These are phyloP conservation scores for Beauveria rudraprayagi DNA, from an alignment of 2,329 filamentous ascomycete species.

Conservation along the genomic window DNA sequence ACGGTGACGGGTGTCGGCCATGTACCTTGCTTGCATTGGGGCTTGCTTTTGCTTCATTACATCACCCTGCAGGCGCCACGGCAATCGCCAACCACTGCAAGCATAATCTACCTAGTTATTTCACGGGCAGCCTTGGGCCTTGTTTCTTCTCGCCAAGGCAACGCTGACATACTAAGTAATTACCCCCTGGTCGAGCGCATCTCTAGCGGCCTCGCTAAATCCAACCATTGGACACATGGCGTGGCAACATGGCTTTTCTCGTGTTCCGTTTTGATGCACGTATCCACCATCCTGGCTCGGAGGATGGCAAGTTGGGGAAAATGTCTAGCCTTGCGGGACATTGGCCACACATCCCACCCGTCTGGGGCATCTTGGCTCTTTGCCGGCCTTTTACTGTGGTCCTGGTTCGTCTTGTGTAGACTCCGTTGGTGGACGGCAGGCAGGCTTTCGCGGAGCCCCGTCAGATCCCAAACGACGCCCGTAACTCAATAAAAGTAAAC, in stretches of 20 bases:
- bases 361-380: background rate
- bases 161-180: background rate
- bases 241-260: background rate
- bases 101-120: background rate
- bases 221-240: background rate
- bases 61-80: background rate
- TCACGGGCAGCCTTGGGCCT: background rate
- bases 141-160: background rate
- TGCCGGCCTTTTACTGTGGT: background rate
- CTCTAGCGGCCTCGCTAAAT: background rate
- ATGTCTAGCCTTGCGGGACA: background rate
- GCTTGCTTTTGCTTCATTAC: background rate
- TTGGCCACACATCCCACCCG: background rate
- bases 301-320: background rate
- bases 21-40: background rate
- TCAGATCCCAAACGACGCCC: background rate
- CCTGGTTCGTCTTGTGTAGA: background rate
- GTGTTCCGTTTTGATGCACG: background rate
- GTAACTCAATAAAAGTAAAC: background rate
- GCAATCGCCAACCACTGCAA: background rate
- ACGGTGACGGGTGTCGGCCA: background rate
- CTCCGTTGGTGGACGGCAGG: background rate
- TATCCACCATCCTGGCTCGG: background rate
- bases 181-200: background rate
- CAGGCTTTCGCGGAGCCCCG: constrained; percentile 1